Base-by-base conservation (phyloP, 2,329 filamentous ascomycete genomes). In the Chaetomium globosum region DNA sequence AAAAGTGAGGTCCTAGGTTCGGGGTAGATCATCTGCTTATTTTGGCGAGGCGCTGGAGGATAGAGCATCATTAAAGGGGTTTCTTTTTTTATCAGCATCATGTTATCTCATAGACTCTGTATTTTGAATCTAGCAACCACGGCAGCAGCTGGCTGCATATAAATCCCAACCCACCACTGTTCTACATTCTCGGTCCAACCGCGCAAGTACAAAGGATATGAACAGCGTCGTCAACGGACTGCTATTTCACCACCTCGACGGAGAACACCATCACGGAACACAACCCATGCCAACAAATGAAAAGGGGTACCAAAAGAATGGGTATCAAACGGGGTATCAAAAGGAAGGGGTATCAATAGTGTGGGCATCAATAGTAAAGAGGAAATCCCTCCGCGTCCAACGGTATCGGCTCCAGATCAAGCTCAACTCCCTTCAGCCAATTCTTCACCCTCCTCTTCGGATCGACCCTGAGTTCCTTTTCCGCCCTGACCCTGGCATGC, bases 381-480 rank as follows among this genome's bases (percentile, higher is more conserved):
- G 66, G 63, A 46, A 69, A 65, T 43, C 69, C 69, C 52, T 67
- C 26, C n/a, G 6, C 57, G 61, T 69, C 69, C 62, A 67, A 61
- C 46, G 49, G 57, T 1, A 64, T 56, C 21, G 36, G 49, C 60
- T 26, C 53, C 59, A 23, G 49, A 36, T 67, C 67, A 10, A 63
- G 23, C 59, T 65, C 68, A 10, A 71, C 65, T 3, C 61, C 63
- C 52, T 67, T 68, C 53, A 71, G 31, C 70, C 70, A 71, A 19
- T 19, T 49, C 59, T 31, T 65, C 12, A 71, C 67, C 64, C 68
- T 56, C 54, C 60, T 62, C 61, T 68, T 69, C 7, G 62, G 61
- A 26, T 71, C 68, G 21, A 67, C 58, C 62, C 60, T 64, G 30
- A 71, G 36, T 49, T 68, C 65, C 63, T 71, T 71, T n/a, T 71